Conservation (phyloP, 345 rosid species). For the Eucalyptus sp. region DNA sequence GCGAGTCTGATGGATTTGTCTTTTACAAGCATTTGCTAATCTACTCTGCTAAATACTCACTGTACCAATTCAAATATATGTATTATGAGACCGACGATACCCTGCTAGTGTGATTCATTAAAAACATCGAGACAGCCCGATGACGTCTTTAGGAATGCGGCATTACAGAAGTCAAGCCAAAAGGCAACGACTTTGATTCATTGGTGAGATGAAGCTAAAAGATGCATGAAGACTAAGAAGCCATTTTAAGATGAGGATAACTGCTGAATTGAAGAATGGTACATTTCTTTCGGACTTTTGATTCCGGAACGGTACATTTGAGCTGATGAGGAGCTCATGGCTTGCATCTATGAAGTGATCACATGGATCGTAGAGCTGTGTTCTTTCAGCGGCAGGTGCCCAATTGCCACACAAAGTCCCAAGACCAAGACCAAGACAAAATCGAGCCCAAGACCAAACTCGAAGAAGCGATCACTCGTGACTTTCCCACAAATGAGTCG, state of each 20-base stretch:
- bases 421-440: background rate
- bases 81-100: background rate
- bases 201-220: background rate
- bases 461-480: background rate
- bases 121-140: background rate
- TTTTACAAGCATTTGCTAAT: background rate
- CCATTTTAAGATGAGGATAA: background rate
- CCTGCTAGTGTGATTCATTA: background rate
- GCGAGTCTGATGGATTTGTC: background rate
- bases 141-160: background rate
- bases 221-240: background rate
- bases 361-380: background rate
- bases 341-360: background rate
- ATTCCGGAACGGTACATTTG: background rate
- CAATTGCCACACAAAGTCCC: background rate
- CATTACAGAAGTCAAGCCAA: background rate
- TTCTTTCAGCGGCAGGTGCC: background rate
- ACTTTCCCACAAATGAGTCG: background rate
- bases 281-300: background rate
- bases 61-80: background rate
- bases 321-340: background rate
- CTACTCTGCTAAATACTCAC: background rate
- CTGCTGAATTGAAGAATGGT: background rate
- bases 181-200: background rate
- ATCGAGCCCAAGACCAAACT: background rate